phyloP scores from a whole-genome alignment of 2,329 filamentous ascomycete species.

The Fusarium xyrophilum region DNA sequence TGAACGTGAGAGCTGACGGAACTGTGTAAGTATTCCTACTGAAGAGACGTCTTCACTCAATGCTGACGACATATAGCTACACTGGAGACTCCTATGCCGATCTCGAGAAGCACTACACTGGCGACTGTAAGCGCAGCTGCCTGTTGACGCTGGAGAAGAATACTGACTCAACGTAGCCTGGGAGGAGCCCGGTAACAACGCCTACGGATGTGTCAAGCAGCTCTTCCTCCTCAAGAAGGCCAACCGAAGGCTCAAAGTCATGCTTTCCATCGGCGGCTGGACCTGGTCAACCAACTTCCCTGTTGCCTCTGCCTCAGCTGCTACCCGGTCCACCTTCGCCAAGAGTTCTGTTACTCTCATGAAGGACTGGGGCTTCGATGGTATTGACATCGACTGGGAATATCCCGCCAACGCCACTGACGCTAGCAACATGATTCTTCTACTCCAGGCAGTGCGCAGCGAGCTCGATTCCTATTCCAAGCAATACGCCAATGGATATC shows the following conservation, averaged over 20 bases:
- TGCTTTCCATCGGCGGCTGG: slow-evolving; percentile 84
- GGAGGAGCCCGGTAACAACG: slow-evolving; percentile 68
- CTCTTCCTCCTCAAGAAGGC: slow-evolving; percentile 76
- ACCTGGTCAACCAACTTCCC: slow-evolving; percentile 79
- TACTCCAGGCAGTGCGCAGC: slow-evolving; percentile 51
- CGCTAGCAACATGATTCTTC: slow-evolving; percentile 50
- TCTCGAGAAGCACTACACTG: slow-evolving; percentile 29
- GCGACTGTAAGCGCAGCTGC: slow-evolving; percentile 17
- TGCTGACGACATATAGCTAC: too few relatives aligned
- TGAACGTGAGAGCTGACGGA: slow-evolving; percentile 74
- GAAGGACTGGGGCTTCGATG: slow-evolving; percentile 70
- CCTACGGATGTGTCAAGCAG: slow-evolving; percentile 81
- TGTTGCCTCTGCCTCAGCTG: slow-evolving; percentile 65
- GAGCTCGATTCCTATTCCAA: slow-evolving; percentile 56
- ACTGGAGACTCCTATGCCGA: slow-evolving; percentile 30
- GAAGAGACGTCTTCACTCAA: too few relatives aligned
- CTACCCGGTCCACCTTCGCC: slow-evolving; percentile 70
- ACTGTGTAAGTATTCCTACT: slow-evolving; percentile 63
- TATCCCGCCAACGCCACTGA: slow-evolving; percentile 47
- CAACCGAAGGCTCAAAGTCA: slow-evolving; percentile 76
- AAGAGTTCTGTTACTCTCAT: slow-evolving; percentile 71
- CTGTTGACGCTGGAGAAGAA: fast-evolving
- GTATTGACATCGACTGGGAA: slow-evolving; percentile 53
- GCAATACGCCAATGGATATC: slow-evolving; percentile 49
- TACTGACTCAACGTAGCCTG: slow-evolving; percentile 39